A percentile compares a stretch with the other conserved stretches of the same genome.
Conservation (phyloP, 176 grass and related monocot species). For the sorghum (Sorghum bicolor) region Sorghum_bicolor_NCBIv3 NC_012870.2:70776501-70777000, state of each 20-base stretch:
- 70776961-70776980: no score
- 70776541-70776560: conserved; percentile 1
- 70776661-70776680: not conserved
- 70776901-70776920: no score
- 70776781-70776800: not conserved
- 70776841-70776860: no score
- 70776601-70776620: conserved; percentile 31
- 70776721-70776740: not conserved
- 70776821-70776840: no score
- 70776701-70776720: not conserved
- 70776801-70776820: not conserved
- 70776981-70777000: no score
- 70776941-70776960: no score
- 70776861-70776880: not conserved
- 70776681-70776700: not conserved
- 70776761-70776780: not conserved
- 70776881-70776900: not conserved
- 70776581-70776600: conserved; percentile 16
- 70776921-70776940: no score
- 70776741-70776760: not conserved
- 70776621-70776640: not conserved
- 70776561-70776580: conserved; percentile 44
- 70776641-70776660: not conserved
- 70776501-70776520: conserved; percentile 18
- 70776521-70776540: conserved; percentile 29